Conservation (phyloP, 1,139 yeast species). For the Magnusiomyces sp. region DNA sequence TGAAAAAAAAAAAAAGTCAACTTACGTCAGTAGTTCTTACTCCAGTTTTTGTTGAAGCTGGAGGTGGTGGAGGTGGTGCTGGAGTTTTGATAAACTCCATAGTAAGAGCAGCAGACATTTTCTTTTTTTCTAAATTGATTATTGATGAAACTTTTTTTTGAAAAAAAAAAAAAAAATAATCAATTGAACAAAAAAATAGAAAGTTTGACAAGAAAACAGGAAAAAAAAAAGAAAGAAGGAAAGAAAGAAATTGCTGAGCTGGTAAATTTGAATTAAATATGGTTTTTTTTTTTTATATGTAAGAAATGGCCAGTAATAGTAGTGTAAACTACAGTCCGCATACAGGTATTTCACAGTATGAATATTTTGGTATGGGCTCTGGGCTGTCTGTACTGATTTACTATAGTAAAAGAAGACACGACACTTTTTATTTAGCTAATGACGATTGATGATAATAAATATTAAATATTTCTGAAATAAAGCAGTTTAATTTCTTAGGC, state of each 20-base stretch:
- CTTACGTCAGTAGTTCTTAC: constrained; percentile 48
- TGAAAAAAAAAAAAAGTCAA: too few species aligned
- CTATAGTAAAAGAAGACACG: too few species aligned
- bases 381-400: too few species aligned
- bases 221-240: background rate
- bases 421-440: too few species aligned
- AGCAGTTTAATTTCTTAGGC: too few species aligned
- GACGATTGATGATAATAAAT: too few species aligned
- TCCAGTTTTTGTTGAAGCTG: constrained; percentile 45
- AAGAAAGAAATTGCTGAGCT: background rate
- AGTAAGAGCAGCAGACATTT: constrained; percentile 4
- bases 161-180: background rate
- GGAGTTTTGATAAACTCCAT: constrained; percentile 54
- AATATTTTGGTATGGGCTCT: too few species aligned
- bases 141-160: background rate
- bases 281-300: background rate
- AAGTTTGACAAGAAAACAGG: background rate
- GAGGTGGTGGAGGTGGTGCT: constrained; percentile 42
- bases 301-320: too few species aligned
- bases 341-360: too few species aligned
- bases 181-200: background rate
- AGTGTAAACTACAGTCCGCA: too few species aligned
- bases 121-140: background rate
- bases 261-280: too few species aligned
- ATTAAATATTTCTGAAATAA: too few species aligned